Conservation (phyloP, 2,329 filamentous ascomycete genomes). For the Neophaeococcomyces aloes region DNA sequence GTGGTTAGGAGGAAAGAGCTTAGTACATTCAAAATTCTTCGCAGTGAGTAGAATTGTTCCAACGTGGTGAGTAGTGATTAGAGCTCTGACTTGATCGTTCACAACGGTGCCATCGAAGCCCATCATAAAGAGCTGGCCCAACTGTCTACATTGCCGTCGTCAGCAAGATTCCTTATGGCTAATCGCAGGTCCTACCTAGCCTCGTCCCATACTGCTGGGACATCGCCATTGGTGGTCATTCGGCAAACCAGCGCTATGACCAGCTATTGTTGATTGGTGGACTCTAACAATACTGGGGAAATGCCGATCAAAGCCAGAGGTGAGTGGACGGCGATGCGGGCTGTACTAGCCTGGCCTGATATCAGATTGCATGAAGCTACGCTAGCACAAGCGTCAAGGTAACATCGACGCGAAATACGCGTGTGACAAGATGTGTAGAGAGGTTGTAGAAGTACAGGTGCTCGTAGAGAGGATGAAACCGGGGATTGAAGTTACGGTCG, state of each 20-base stretch:
- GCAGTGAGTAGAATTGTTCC: conserved; percentile 66
- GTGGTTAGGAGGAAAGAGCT: conserved; percentile 6
- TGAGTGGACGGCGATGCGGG: not conserved
- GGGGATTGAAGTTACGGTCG: not conserved
- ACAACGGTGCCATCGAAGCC: conserved; percentile 56
- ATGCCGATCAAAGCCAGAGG: not conserved
- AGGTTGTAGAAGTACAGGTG: not conserved
- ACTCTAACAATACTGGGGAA: not conserved
- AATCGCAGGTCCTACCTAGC: conserved; percentile 17
- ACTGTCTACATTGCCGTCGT: conserved; percentile 57
- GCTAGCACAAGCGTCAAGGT: too few relatives aligned
- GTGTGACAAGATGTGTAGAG: too few relatives aligned
- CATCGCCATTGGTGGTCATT: conserved; percentile 19
- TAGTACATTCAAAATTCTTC: conserved; percentile 54
- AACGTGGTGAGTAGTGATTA: conserved; percentile 62
- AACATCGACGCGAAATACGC: too few relatives aligned
- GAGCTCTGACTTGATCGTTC: conserved; percentile 50
- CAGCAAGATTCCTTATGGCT: conserved; percentile 10
- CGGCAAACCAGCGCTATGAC: conserved; percentile 7
- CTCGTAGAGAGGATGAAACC: not conserved
- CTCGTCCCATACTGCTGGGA: conserved; percentile 25
- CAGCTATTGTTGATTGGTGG: conserved; percentile 13
- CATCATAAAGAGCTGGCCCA: conserved; percentile 55
- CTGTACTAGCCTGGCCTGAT: too few relatives aligned
- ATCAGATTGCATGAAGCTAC: too few relatives aligned